A percentile compares a stretch with the other conserved stretches of the same genome.
Conservation (phyloP, 495 filamentous ascomycete species). For the Parachaetomium inaequale region DNA sequence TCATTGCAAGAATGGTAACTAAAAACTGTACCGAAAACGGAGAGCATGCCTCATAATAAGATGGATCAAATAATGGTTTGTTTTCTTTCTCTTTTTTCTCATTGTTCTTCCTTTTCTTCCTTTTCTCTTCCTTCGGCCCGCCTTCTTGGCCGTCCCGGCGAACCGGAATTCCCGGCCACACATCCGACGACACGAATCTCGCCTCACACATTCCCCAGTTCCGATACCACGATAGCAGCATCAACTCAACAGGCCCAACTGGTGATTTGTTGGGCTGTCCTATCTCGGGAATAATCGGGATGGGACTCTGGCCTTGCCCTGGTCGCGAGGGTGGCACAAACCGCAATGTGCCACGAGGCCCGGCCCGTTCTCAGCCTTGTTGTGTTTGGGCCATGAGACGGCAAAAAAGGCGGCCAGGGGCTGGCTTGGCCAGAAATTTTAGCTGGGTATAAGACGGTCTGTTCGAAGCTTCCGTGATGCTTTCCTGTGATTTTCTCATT, state of each 20-base stretch:
- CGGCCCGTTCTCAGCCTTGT: slow-evolving; percentile 1
- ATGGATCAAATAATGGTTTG: no score
- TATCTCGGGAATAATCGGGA: slow-evolving; percentile 4
- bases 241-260: not conserved
- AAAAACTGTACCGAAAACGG: no score
- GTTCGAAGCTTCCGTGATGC: not conserved
- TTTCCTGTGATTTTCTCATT: not conserved
- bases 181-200: slow-evolving; percentile 6
- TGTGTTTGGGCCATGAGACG: not conserved
- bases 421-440: not conserved
- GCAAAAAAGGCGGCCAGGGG: not conserved
- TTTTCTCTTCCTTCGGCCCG: not conserved
- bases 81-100: not conserved
- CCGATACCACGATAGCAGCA: not conserved
- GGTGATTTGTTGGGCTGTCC: not conserved
- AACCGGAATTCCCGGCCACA: not conserved
- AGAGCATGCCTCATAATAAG: no score
- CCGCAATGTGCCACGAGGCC: slow-evolving; percentile 10
- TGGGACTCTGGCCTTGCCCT: not conserved
- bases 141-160: not conserved
- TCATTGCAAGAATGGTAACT: no score
- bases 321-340: not conserved
- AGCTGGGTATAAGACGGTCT: not conserved
- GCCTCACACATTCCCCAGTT: not conserved
- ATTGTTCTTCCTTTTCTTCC: not conserved